Percentiles rank a stretch among this genome's conserved stretches.
These are phyloP conservation scores for Aethionema arabicum DNA, from an alignment of 345 rosid genomes.

Conservation along the genomic window DNA sequence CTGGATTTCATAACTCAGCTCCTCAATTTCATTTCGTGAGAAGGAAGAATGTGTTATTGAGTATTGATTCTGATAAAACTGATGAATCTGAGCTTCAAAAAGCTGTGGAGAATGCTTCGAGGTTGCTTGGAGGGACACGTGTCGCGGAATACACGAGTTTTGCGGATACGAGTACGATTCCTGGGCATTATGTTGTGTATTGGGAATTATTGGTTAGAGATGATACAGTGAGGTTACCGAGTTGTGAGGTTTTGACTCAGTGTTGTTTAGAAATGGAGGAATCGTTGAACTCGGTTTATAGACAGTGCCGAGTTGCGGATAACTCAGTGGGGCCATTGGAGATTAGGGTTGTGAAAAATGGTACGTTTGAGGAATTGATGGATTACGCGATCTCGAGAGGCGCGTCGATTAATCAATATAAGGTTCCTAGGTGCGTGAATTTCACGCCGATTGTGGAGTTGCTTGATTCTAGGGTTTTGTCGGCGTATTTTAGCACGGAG, in stretches of 20 bases:
- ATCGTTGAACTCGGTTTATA: constrained; percentile 81
- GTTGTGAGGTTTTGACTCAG: constrained; percentile 41
- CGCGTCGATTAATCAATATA: constrained; percentile 94
- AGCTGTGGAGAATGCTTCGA: constrained; percentile 72
- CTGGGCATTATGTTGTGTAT: constrained; percentile 89
- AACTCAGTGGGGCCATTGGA: constrained; percentile 83
- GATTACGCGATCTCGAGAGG: constrained; percentile 95
- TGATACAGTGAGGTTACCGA: constrained; percentile 41
- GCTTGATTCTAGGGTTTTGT: constrained; percentile 72
- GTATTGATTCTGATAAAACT: constrained; percentile 90
- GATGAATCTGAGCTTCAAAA: constrained; percentile 87
- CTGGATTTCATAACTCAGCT: constrained; percentile 86
- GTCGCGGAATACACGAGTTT: constrained; percentile 94
- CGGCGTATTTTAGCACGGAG: constrained; percentile 68
- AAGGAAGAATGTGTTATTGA: constrained; percentile 82
- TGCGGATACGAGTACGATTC: constrained; percentile 73
- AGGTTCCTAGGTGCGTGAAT: constrained; percentile 93
- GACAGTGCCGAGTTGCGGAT: constrained; percentile 82
- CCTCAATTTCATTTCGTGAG: constrained; percentile 87
- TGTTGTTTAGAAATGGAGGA: constrained; percentile 93
- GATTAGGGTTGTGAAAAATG: constrained; percentile 74
- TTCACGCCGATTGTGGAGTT: constrained; percentile 85
- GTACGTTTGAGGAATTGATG: constrained; percentile 96
- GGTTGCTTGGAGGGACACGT: constrained; percentile 50
- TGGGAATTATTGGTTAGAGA: constrained; percentile 77